Percentiles rank a stretch among this genome's conserved stretches.
Conservation (phyloP, 192 early-diverging fungal genomes). For the Dissophora ornata region DNA sequence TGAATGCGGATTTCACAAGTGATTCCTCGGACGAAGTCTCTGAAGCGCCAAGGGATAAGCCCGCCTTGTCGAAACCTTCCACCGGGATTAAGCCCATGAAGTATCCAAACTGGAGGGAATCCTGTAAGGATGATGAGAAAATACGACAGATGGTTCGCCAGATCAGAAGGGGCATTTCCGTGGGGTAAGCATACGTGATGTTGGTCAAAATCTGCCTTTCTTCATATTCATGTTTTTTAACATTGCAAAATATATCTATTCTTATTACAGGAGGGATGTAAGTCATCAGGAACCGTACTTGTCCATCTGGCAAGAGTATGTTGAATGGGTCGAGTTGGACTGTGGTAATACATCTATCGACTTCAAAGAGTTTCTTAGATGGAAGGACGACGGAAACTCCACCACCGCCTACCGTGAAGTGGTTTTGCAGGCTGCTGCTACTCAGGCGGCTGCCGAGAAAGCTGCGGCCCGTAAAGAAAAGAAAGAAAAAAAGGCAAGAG, state of each 20-base stretch:
- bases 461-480: neutral
- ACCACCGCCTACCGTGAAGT: slow-evolving; percentile 15
- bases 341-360: neutral
- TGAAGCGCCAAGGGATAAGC: too few relatives aligned
- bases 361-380: slow-evolving; percentile 21
- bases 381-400: slow-evolving; percentile 33
- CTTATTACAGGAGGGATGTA: neutral
- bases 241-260: too few relatives aligned
- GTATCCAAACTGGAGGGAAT: slow-evolving; percentile 1
- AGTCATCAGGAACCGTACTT: neutral
- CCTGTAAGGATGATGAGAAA: neutral
- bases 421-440: slow-evolving; percentile 1
- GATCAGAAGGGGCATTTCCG: neutral
- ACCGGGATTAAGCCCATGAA: neutral
- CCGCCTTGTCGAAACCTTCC: too few relatives aligned
- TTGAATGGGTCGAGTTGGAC: slow-evolving; percentile 47
- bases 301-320: slow-evolving; percentile 41
- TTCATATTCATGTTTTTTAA: neutral
- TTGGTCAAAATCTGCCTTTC: neutral
- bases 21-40: too few relatives aligned
- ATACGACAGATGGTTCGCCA: slow-evolving; percentile 2
- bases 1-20: too few relatives aligned
- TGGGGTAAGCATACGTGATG: slow-evolving; percentile 18
- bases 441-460: slow-evolving; percentile 5
- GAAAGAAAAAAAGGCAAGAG: neutral